Conservation (phyloP, 768 basidiomycete species). For the Gautieria morchelliformis region DNA sequence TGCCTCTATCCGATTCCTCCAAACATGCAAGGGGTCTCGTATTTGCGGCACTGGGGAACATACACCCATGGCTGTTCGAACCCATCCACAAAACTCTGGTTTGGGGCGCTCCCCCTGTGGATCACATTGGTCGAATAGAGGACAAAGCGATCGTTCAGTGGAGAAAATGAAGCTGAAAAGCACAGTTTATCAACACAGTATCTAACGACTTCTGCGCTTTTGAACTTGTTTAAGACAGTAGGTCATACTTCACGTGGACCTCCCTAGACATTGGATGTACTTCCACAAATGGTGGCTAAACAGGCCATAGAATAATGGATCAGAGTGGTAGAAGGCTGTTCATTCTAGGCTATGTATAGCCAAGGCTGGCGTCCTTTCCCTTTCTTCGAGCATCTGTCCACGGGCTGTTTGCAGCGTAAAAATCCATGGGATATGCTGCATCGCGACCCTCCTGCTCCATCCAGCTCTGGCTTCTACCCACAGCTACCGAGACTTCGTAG, state of each 20-base stretch:
- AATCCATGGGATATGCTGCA: conserved; percentile 89
- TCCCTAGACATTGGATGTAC: neutral
- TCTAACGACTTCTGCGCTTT: too few species aligned
- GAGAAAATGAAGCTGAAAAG: neutral
- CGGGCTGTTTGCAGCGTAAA: conserved; percentile 74
- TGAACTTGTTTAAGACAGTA: neutral
- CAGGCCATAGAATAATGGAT: too few species aligned
- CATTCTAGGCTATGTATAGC: neutral
- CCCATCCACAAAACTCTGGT: conserved; percentile 54
- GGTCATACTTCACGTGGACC: neutral
- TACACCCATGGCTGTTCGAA: conserved; percentile 43
- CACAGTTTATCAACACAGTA: too few species aligned
- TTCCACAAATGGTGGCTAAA: too few species aligned
- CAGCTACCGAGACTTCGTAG: conserved; percentile 84
- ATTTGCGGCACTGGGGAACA: conserved; percentile 28
- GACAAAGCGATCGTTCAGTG: conserved; percentile 12
- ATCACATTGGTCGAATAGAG: conserved; percentile 43
- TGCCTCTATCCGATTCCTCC: neutral
- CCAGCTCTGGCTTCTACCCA: conserved; percentile 65
- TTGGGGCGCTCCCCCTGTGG: conserved; percentile 65
- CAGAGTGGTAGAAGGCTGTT: too few species aligned
- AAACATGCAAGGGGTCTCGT: conserved; percentile 34
- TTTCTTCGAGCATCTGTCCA: conserved; percentile 64
- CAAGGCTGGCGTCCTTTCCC: conserved; percentile 18
- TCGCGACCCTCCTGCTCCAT: conserved; percentile 30